Base-by-base conservation (phyloP, 2,329 filamentous ascomycete genomes). In the Ophiocordyceps camponoti-rufipedis region DNA sequence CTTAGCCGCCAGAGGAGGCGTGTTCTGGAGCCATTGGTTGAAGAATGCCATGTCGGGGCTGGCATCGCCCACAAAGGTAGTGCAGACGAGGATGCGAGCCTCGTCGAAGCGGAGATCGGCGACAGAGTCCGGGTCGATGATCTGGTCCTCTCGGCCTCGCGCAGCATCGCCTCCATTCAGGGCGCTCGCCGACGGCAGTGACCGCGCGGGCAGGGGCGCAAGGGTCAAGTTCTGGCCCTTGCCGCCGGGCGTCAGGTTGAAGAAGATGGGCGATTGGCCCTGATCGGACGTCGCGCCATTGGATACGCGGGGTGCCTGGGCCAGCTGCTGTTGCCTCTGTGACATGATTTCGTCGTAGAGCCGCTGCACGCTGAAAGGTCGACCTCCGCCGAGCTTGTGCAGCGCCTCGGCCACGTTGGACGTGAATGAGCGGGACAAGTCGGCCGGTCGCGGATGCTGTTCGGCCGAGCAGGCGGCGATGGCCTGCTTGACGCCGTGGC, bases 21-120 rank as follows among this genome's bases (percentile, higher is more conserved):
- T 69, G 50, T 74, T 72, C 42, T 75, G 70, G n/a, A 81, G 64
- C 77, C 77, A 81, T 50, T 78, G 71, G 47, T 78, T 72, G 55
- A 80, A 80, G 47, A 70, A 78, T 3, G 73, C 70, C 75, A 80
- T 80, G 49, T 80, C 75, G 12, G 74, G 68, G 51, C 73, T 80
- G 3, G 75, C 73, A 51, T 80, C 76, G 28, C 76, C 76, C 28
- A 80, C 73, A 54, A 79, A 80, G 0, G 76, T 80, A 0, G 77
- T 81, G 55, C 77, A 80, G 2, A 80, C 76, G 11, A 81, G 61
- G n/a, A 79, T 72, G 50, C 77, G 68, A 9, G 70, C 65, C 52
- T 80, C 75, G 31, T 80, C 75, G 52, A 81, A 78, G 10, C 69
- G 71, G 18, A 80, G 60, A 50, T 76, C 72, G 5, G 69, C 62